Evolutionary conservation across 2,329 filamentous ascomycete species (phyloP).

Genomic region (Arthrobotrys sphaeroides): DNA sequence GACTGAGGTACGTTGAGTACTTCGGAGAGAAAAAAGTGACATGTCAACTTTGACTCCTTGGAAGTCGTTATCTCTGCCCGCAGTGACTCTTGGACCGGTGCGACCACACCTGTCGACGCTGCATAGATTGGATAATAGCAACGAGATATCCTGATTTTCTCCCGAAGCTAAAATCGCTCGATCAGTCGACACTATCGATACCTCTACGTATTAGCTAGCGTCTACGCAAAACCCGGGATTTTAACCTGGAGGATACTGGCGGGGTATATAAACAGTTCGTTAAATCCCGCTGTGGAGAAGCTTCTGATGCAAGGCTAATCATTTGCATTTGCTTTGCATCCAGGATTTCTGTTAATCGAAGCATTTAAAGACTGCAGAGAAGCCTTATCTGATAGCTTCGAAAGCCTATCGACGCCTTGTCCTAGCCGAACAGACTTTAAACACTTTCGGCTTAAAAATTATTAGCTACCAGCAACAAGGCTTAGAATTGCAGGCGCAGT

Average conservation of each 20-base stretch:
- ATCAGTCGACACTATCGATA: slow-evolving; percentile 19
- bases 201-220: slow-evolving; percentile 4
- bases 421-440: background rate
- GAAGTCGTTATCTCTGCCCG: background rate
- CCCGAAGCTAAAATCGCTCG: background rate
- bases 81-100: slow-evolving; percentile 9
- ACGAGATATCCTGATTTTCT: slow-evolving; percentile 30
- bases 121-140: slow-evolving; percentile 10
- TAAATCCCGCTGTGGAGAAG: slow-evolving; percentile 52
- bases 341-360: background rate
- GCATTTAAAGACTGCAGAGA: background rate
- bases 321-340: background rate
- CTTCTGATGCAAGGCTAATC: slow-evolving; percentile 14
- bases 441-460: slow-evolving; percentile 7
- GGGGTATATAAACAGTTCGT: slow-evolving; percentile 49
- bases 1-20: slow-evolving; percentile 3
- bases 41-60: slow-evolving; percentile 1
- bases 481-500: slow-evolving; percentile 4
- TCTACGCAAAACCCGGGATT: background rate
- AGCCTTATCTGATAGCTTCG: background rate
- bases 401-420: background rate
- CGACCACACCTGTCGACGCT: slow-evolving; percentile 22
- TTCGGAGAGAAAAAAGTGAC: background rate
- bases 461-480: background rate
- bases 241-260: slow-evolving; percentile 14